Base-by-base conservation (phyloP, 371 early-diverging fungal genomes). In the Mortierella sp. region DNA sequence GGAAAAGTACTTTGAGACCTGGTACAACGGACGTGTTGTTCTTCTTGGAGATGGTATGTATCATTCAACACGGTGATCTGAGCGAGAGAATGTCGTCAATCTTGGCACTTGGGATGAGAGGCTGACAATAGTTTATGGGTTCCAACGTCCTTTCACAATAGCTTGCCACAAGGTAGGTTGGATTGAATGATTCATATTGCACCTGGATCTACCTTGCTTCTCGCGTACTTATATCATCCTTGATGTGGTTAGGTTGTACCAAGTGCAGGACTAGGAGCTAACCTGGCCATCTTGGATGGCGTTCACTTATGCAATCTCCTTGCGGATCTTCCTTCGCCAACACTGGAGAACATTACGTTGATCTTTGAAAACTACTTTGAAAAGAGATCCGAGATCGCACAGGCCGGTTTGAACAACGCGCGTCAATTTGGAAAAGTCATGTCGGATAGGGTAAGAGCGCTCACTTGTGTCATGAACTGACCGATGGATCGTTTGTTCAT, bases 341-440 rank as follows among this genome's bases (percentile, higher is more conserved):
- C 64, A 2, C 55, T 52, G 18, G 65, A 69, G 12, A 60, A 74
- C 41, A 54, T 76, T n/a, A 34, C 66, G 8, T 51, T 54, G 39
- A 38, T 76, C 28, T 69, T 70, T 63, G 67, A 76, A 10, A 43
- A 58, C 52, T 76, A 76, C 28, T 65, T 51, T 42, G 58, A 51
- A 16, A 70, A 51, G 41, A 58, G 78, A 16, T 65, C 66, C 28
- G 53, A 57, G 50, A 45, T 76, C 14, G 78, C 78, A 9, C 57
- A 76, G 56, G 55, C 48, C 16, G 78, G 70, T 18, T 52, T 76
- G 47, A 50, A 48, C 23, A 76, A 76, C 23, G 65, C 78, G 9
- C 65, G 71, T 9, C 66, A 65, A 19, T 76, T 76, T 62, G 78
- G 78, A 14, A 76, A 70, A 46, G 63, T 76, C 52, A 76, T 76